Base-by-base conservation (phyloP, 768 basidiomycete species). In the Trametes cubensis region DNA sequence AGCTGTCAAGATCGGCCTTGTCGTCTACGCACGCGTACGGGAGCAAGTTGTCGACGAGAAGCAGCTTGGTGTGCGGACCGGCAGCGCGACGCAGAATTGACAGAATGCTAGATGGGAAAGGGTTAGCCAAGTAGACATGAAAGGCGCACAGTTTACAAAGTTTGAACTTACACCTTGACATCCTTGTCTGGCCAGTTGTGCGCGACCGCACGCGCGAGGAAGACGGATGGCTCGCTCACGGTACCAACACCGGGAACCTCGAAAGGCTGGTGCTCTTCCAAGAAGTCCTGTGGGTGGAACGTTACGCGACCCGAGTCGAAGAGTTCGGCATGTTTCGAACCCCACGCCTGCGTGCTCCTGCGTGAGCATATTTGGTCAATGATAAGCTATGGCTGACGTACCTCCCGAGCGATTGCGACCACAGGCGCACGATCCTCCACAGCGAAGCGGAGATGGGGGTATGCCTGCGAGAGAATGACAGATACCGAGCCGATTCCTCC, bases 381-480 rank as follows among this genome's bases (percentile, higher is more conserved):
- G 30, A 23, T 1, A 14, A 40, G 6, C 7, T 6, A 20, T 4
- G 23, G 3, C 17, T 6, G 17, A 45, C 56, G 11, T 54, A 74
- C 68, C 60, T 66, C 61, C 13, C 61, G 60, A 6, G 81, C 84
- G 63, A 85, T 79, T 30, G 75, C 75, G 41, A 62, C 58, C 30
- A 56, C 49, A 2, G 23, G 47, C 17, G 51, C 53, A 34, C 64
- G 45, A 48, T 68, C 67, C 28, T 68, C 59, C 6, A 68, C 61
- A n/a, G 63, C 49, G 54, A 66, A 64, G 20, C 51, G 28, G 28
- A 68, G 52, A 23, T 66, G 62, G 18, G 65, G 59, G 48, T 55
- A 64, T 23, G 62, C 60, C 44, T 66, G 45, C n/a, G 67, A 50
- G 41, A 68, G 53, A 8, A 52, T 47, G 48, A 68, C 51, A 7